Percentiles rank a stretch among this genome's conserved stretches.
Evolutionary conservation across 129 eudicot species (phyloP).

Genomic region (sunflower (Helianthus annuus)): HanXRQr2.0-SUNRISE NC_035447.2:55390337-55390836

Average conservation of each 20-base stretch:
- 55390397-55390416: no score
- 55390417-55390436: conserved; percentile 5
- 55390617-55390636: no score
- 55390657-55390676: no score
- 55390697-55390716: no score
- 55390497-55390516: conserved; percentile 53
- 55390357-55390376: no score
- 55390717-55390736: background rate
- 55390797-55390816: conserved; percentile 20
- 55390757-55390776: background rate
- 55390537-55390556: conserved; percentile 16
- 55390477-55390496: conserved; percentile 52
- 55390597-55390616: no score
- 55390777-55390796: background rate
- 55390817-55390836: conserved; percentile 93
- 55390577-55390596: no score
- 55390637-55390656: no score
- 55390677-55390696: no score
- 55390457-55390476: conserved; percentile 1
- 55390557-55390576: no score
- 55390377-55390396: no score
- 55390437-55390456: background rate
- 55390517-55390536: conserved; percentile 69
- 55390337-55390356: no score
- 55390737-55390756: background rate